Base-by-base conservation (phyloP, 768 basidiomycete genomes). In the Auriscalpium microsporum region DNA sequence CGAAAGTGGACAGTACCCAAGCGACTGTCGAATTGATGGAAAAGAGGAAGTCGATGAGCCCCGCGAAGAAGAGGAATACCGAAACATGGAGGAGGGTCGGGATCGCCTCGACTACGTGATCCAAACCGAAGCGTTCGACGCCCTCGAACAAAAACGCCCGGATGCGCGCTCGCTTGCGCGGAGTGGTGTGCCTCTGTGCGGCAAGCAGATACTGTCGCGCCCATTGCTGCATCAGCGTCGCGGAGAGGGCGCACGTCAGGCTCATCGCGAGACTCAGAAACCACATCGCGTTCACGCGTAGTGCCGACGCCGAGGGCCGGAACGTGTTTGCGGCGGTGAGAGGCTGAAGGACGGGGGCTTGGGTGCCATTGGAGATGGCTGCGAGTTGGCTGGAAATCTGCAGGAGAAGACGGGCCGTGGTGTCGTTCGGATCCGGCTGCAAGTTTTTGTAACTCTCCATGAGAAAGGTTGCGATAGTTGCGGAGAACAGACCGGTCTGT, bases 401-500 rank as follows among this genome's bases (percentile, higher is more conserved):
- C 19, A 3, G 14, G 11, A 60, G 57, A 8, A 55, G 19, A 33
- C 8, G 8, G 9, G 33, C 19, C 5, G 47, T 52, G 28, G 14
- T 19, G 3, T 52, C 17, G 21, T 45, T 40, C 8, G 50, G 45
- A 37, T 64, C 53, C 4, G 59, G 51, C 37, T 55, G 52, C 14
- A 64, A 50, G 21, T 47, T 38, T 35, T 63, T 52, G 34, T 59
- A 64, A 16, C 61, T 54, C 49, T 63, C 55, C n/a, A 64, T 28
- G n/a, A 61, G 34, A 35, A 65, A 63, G 0, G 56, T 40, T 10
- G 62, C 56, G 8, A 63, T 52, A 10, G 55, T 55, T 2, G 59
- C 62, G 23, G 64, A 62, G 51, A 65, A 63, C 1, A 65, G 56
- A 46, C 64, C 64, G 1, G 64, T 58, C 64, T 65, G 33, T 5